Conservation (phyloP, 192 early-diverging fungal species). For the Podila clonocystis region DNA sequence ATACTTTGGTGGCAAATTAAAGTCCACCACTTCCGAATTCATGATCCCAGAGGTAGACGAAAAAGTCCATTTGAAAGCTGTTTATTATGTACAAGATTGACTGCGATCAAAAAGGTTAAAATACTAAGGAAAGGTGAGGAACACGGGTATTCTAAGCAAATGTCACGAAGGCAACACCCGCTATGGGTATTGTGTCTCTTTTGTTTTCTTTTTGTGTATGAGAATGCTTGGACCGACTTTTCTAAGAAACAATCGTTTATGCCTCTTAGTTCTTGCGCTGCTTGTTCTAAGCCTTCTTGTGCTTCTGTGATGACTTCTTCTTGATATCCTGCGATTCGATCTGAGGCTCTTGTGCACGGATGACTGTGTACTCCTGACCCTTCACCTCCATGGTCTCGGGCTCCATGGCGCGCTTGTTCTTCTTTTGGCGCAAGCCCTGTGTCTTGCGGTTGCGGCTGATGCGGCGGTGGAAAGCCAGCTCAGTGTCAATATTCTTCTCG, state of each 20-base stretch:
- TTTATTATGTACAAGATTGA: constrained; percentile 1
- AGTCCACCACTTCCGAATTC: neutral
- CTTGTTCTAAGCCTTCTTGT: constrained; percentile 11
- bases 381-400: too few species aligned
- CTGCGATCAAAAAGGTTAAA: too few species aligned
- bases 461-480: constrained; percentile 32
- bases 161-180: too few species aligned
- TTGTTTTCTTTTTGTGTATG: neutral
- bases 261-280: neutral
- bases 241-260: neutral
- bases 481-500: constrained; percentile 2
- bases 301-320: neutral
- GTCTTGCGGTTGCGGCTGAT: constrained; percentile 30
- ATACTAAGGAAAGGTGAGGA: neutral
- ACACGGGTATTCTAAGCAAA: neutral
- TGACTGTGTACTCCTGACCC: too few species aligned
- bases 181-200: neutral
- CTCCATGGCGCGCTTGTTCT: neutral
- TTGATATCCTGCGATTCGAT: neutral
- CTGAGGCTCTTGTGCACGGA: too few species aligned
- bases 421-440: constrained; percentile 4
- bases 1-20: neutral
- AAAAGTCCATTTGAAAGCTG: neutral
- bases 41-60: neutral
- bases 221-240: neutral